A percentile compares a stretch with the other conserved stretches of the same genome.
These are phyloP conservation scores for Coprinopsis strossmayeri DNA, from an alignment of 768 basidiomycete genomes.

Conservation along the genomic window DNA sequence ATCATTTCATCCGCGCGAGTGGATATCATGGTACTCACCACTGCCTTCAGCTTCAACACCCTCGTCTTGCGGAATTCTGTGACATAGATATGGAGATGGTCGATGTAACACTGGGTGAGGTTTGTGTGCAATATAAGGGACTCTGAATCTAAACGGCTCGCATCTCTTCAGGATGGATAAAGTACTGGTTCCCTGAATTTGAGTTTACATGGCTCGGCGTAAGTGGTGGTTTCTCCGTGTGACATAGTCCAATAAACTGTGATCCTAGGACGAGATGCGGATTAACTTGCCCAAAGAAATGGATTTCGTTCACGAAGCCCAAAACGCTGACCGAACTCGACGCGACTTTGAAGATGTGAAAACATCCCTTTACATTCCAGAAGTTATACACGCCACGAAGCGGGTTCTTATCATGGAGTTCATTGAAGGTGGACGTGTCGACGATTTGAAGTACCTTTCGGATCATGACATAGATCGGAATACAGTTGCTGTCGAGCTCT, in stretches of 20 bases:
- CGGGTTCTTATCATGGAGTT: conserved; percentile 94
- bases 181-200: conserved; percentile 91
- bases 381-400: conserved; percentile 74
- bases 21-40: conserved; percentile 7
- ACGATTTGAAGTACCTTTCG: conserved; percentile 80
- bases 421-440: conserved; percentile 82
- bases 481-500: conserved; percentile 85
- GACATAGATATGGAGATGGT: conserved; percentile 88
- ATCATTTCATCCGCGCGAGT: background rate
- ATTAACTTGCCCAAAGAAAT: conserved; percentile 88
- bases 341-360: conserved; percentile 64
- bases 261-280: conserved; percentile 85
- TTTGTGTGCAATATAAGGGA: too few relatives aligned
- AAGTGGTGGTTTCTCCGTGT: conserved; percentile 19
- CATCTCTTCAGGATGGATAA: conserved; percentile 90
- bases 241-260: conserved; percentile 24
- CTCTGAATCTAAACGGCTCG: too few relatives aligned
- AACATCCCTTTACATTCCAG: conserved; percentile 84
- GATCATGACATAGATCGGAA: conserved; percentile 85
- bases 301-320: conserved; percentile 89
- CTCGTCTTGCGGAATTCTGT: conserved; percentile 87
- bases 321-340: conserved; percentile 67
- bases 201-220: conserved; percentile 89
- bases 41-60: conserved; percentile 75
- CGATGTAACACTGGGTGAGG: conserved; percentile 59